A percentile compares a stretch with the other conserved stretches of the same genome.
These are phyloP conservation scores for Xylariomycetidae sp. DNA, from an alignment of 2,329 filamentous ascomycete species.

Conservation along the genomic window DNA sequence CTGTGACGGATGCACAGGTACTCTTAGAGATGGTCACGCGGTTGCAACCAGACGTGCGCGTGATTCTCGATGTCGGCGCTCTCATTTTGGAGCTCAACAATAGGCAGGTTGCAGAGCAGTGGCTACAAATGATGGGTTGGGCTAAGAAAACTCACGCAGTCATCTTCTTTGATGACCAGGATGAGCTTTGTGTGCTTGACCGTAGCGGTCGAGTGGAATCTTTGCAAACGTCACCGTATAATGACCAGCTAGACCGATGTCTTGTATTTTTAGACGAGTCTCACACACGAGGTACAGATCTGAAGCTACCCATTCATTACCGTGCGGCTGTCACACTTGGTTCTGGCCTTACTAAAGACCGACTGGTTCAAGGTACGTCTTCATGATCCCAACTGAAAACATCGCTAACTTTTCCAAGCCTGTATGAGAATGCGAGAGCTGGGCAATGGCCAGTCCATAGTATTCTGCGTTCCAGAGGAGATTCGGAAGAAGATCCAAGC, in stretches of 20 bases:
- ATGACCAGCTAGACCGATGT: slow-evolving; percentile 51
- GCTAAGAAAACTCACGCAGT: slow-evolving; percentile 33
- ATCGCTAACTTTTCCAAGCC: slow-evolving; percentile 34
- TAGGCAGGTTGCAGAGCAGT: slow-evolving; percentile 43
- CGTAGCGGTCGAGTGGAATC: slow-evolving; percentile 39
- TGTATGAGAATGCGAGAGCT: slow-evolving; percentile 70
- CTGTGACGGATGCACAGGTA: slow-evolving; percentile 29
- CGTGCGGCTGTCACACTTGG: slow-evolving; percentile 66
- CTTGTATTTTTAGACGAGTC: slow-evolving; percentile 66
- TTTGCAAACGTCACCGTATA: slow-evolving; percentile 56
- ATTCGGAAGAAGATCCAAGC: slow-evolving; percentile 50
- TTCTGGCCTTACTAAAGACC: slow-evolving; percentile 61
- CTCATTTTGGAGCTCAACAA: slow-evolving; percentile 64
- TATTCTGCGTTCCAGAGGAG: slow-evolving; percentile 57
- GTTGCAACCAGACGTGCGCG: slow-evolving; percentile 38
- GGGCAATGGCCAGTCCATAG: slow-evolving; percentile 60
- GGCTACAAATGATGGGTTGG: slow-evolving; percentile 37
- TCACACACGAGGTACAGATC: slow-evolving; percentile 66
- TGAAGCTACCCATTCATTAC: slow-evolving; percentile 54
- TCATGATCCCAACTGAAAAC: slow-evolving; percentile 4
- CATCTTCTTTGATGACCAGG: slow-evolving; percentile 54
- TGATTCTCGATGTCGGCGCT: slow-evolving; percentile 68
- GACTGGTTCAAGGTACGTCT: slow-evolving; percentile 58
- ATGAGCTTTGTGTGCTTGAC: slow-evolving; percentile 52
- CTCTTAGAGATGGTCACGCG: slow-evolving; percentile 41